A percentile compares a stretch with the other conserved stretches of the same genome.
Conservation (phyloP, 169 alveolate species). For the Plasmodium vivax region DNA sequence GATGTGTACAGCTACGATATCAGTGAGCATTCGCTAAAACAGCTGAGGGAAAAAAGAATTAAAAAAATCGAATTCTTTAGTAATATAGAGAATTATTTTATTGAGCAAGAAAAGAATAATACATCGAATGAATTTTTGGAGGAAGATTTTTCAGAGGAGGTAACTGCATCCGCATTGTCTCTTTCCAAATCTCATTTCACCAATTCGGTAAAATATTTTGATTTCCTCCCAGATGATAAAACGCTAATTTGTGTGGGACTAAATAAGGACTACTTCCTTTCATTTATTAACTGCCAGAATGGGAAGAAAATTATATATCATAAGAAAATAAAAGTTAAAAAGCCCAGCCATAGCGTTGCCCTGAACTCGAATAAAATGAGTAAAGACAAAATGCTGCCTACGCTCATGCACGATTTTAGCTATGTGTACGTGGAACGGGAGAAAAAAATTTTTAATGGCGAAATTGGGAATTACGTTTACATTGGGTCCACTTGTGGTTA, state of each 20-base stretch:
- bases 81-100: constrained; percentile 62
- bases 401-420: constrained; percentile 39
- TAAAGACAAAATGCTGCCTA: not conserved
- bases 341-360: not conserved
- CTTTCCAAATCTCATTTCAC: constrained; percentile 39
- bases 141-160: constrained; percentile 30
- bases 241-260: constrained; percentile 59
- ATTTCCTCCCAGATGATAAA: constrained; percentile 53
- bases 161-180: constrained; percentile 36
- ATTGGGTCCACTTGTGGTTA: constrained; percentile 67
- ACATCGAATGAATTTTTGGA: not conserved
- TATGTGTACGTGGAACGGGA: constrained; percentile 46
- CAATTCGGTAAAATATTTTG: constrained; percentile 44
- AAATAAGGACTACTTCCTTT: constrained; percentile 62
- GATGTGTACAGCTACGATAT: constrained; percentile 50
- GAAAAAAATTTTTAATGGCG: constrained; percentile 42
- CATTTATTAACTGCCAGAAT: constrained; percentile 40
- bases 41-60: constrained; percentile 45
- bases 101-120: constrained; percentile 14
- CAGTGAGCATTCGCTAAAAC: constrained; percentile 15
- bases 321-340: constrained; percentile 44
- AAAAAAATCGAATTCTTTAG: constrained; percentile 45
- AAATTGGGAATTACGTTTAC: constrained; percentile 38
- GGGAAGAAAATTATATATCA: constrained; percentile 45
- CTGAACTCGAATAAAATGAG: not conserved